Evolutionary conservation across 2,329 filamentous ascomycete genomes (phyloP).

Genomic region (Talaromyces piceae): DNA sequence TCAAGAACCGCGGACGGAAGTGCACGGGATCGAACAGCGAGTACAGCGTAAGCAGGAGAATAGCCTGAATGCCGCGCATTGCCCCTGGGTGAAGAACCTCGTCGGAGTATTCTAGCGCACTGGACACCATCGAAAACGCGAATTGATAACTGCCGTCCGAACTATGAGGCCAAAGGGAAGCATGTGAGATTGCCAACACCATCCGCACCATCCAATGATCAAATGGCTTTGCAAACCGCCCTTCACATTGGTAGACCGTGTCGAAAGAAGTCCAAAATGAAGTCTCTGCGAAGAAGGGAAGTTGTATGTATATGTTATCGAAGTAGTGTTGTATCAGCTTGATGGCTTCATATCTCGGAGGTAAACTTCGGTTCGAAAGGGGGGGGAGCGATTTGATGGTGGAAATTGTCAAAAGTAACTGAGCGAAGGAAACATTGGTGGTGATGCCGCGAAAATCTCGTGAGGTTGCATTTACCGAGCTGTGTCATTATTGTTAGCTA

Average conservation of each 20-base stretch:
- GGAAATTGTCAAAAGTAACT: slow-evolving; percentile 54
- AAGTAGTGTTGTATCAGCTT: slow-evolving; percentile 76
- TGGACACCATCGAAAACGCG: slow-evolving; percentile 53
- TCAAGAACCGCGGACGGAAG: slow-evolving; percentile 89
- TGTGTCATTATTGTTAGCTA: slow-evolving; percentile 29
- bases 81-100: slow-evolving; percentile 79
- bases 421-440: slow-evolving; percentile 14
- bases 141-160: slow-evolving; percentile 57
- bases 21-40: slow-evolving; percentile 82
- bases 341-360: slow-evolving; percentile 60
- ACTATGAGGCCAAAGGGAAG: slow-evolving; percentile 60
- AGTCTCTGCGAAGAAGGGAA: slow-evolving; percentile 77
- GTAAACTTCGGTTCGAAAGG: slow-evolving; percentile 55
- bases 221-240: slow-evolving; percentile 53
- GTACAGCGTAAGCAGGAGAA: slow-evolving; percentile 80
- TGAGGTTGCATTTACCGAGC: slow-evolving; percentile 88
- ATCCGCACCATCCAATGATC: slow-evolving; percentile 85
- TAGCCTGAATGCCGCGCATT: slow-evolving; percentile 75
- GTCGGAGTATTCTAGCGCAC: slow-evolving; percentile 70
- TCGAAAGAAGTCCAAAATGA: slow-evolving; percentile 71
- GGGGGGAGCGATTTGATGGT: slow-evolving; percentile 65
- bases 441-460: slow-evolving; percentile 87
- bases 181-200: slow-evolving; percentile 76
- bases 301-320: slow-evolving; percentile 68
- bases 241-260: slow-evolving; percentile 67